These are phyloP conservation scores for Cyphellophora attinorum DNA, from an alignment of 2,329 filamentous ascomycete genomes.

Conservation along the genomic window DNA sequence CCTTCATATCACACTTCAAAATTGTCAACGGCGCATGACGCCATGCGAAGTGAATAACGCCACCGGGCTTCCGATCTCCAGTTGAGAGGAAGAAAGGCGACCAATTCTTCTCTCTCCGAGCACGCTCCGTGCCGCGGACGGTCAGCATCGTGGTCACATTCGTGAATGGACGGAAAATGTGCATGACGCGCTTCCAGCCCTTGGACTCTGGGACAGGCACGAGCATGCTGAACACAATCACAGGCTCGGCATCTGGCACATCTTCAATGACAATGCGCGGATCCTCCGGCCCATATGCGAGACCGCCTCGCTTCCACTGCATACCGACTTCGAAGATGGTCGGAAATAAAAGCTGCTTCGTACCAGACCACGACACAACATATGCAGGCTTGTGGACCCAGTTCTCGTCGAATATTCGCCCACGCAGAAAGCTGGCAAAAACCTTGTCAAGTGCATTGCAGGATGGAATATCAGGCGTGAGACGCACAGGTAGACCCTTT, in stretches of 20 bases:
- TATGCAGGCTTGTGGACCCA: constrained; percentile 19
- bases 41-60: too few relatives aligned
- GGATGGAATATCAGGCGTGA: too few relatives aligned
- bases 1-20: too few relatives aligned
- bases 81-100: constrained; percentile 19
- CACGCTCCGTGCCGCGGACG: constrained; percentile 11
- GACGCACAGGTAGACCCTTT: too few relatives aligned
- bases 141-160: constrained; percentile 16
- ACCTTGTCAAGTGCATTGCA: too few relatives aligned
- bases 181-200: constrained; percentile 16
- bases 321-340: constrained; percentile 16
- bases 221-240: constrained; percentile 22
- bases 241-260: constrained; percentile 19
- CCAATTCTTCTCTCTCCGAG: constrained; percentile 18
- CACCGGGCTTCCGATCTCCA: too few relatives aligned
- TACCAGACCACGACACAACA: constrained; percentile 17
- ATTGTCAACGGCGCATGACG: too few relatives aligned
- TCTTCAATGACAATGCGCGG: constrained; percentile 20
- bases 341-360: constrained; percentile 15
- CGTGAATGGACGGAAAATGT: constrained; percentile 18
- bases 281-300: constrained; percentile 19
- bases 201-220: too few relatives aligned
- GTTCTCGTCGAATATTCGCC: constrained; percentile 17
- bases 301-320: constrained; percentile 13
- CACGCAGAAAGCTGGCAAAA: constrained; percentile 20